A percentile compares a stretch with the other conserved stretches of the same genome.
phyloP scores from a whole-genome alignment of 768 basidiomycete species.

The Tylopilus sp. region DNA sequence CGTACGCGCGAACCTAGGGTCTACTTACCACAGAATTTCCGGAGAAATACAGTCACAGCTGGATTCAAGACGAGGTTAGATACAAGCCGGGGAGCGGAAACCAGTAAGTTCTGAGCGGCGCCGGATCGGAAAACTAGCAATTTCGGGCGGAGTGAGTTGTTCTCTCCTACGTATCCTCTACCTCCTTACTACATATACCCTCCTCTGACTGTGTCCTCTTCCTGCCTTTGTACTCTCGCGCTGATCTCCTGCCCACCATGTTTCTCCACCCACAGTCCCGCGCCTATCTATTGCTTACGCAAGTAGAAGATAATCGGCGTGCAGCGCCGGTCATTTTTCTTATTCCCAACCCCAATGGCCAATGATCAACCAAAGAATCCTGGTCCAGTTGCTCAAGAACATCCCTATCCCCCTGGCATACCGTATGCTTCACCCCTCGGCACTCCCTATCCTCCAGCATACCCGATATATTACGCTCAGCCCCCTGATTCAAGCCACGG shows the following conservation, averaged over 20 bases:
- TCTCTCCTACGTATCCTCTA: background rate
- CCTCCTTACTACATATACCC: slow-evolving; percentile 1
- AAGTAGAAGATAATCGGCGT: slow-evolving; percentile 25
- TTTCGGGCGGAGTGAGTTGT: slow-evolving; percentile 37
- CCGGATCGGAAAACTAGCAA: slow-evolving; percentile 35
- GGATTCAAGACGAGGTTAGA: slow-evolving; percentile 11
- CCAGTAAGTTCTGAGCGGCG: slow-evolving; percentile 34
- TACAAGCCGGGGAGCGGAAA: slow-evolving; percentile 14
- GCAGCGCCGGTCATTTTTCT: slow-evolving; percentile 25
- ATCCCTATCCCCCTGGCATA: slow-evolving; percentile 25
- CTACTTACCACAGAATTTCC: slow-evolving; percentile 8
- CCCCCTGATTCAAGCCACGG: slow-evolving; percentile 26
- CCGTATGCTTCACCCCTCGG: slow-evolving; percentile 27
- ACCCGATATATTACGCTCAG: slow-evolving; percentile 33
- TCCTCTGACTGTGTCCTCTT: slow-evolving; percentile 4
- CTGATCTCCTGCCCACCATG: slow-evolving; percentile 21
- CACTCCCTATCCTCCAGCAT: slow-evolving; percentile 30
- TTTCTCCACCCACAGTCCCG: slow-evolving; percentile 15
- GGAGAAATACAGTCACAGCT: slow-evolving; percentile 7
- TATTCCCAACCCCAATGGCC: slow-evolving; percentile 25
- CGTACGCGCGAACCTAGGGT: slow-evolving; percentile 6
- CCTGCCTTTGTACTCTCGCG: background rate
- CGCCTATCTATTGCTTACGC: slow-evolving; percentile 32
- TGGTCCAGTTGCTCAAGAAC: slow-evolving; percentile 36
- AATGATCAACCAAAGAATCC: slow-evolving; percentile 35